Evolutionary conservation across 2,329 filamentous ascomycete species (phyloP).

Genomic region (Monilinia laxa): DNA sequence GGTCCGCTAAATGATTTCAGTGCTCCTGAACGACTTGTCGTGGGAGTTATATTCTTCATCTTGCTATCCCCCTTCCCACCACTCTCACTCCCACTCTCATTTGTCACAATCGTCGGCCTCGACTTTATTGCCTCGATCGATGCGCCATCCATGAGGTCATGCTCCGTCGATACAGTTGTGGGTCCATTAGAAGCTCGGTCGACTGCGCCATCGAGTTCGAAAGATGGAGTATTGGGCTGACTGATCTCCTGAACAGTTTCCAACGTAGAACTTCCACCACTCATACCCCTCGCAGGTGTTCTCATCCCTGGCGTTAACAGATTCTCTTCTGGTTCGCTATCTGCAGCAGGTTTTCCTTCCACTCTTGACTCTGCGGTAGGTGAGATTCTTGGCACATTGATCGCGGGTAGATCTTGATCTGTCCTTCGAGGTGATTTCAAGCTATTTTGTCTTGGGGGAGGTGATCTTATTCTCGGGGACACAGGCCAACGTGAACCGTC

Average conservation of each 20-base stretch:
- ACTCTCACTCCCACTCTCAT: slow-evolving; percentile 67
- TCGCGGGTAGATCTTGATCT: slow-evolving; percentile 52
- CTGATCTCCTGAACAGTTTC: slow-evolving; percentile 93
- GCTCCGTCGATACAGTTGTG: slow-evolving; percentile 49
- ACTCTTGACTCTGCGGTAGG: slow-evolving; percentile 44
- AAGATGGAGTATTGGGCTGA: slow-evolving; percentile 67
- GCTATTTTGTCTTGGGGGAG: slow-evolving; percentile 60
- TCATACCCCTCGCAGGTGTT: slow-evolving; percentile 60
- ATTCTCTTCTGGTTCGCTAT: slow-evolving; percentile 37
- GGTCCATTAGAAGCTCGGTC: slow-evolving; percentile 49
- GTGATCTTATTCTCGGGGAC: slow-evolving; percentile 75
- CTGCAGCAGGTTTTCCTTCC: slow-evolving; percentile 31
- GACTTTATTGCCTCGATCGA: slow-evolving; percentile 45
- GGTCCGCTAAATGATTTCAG: slow-evolving; percentile 64
- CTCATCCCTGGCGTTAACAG: slow-evolving; percentile 49
- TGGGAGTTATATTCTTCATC: slow-evolving; percentile 42
- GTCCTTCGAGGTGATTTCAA: slow-evolving; percentile 47
- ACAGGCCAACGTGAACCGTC: slow-evolving; percentile 68
- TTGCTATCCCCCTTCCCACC: slow-evolving; percentile 53
- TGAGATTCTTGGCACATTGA: slow-evolving; percentile 52
- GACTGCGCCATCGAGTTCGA: slow-evolving; percentile 48
- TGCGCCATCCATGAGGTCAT: slow-evolving; percentile 37
- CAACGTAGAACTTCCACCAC: slow-evolving; percentile 61
- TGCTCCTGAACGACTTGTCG: slow-evolving; percentile 52
- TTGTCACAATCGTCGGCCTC: slow-evolving; percentile 46